phyloP scores from a whole-genome alignment of 768 basidiomycete genomes.

The Pleurotus djamor region DNA sequence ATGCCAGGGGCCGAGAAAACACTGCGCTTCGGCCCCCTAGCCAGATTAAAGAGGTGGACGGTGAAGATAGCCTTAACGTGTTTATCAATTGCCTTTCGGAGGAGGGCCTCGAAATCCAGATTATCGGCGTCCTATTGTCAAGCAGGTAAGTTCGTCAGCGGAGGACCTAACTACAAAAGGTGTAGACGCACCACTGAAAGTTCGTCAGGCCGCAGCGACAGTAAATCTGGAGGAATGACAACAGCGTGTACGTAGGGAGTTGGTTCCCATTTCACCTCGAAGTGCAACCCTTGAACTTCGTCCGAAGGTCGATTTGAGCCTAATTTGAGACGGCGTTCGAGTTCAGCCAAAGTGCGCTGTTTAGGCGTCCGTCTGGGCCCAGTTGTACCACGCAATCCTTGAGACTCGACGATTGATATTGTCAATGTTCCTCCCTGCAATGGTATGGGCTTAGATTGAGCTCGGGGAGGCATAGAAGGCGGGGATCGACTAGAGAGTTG shows the following conservation, averaged over 20 bases:
- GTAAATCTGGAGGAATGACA: slow-evolving; percentile 45
- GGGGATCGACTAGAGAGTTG: slow-evolving; percentile 30
- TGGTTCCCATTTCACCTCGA: slow-evolving; percentile 80
- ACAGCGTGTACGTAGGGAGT: slow-evolving; percentile 65
- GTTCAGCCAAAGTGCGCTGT: slow-evolving; percentile 52
- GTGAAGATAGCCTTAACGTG: slow-evolving; percentile 66
- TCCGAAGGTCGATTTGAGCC: slow-evolving; percentile 60
- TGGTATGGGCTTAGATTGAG: slow-evolving; percentile 36
- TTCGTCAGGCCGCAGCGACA: slow-evolving; percentile 34
- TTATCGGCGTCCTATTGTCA: slow-evolving; percentile 56
- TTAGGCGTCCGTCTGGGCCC: slow-evolving; percentile 54
- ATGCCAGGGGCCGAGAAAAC: slow-evolving; percentile 66
- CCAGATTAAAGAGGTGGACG: slow-evolving; percentile 54
- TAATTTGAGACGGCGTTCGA: slow-evolving; percentile 66
- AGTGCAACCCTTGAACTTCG: slow-evolving; percentile 65
- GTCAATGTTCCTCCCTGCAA: slow-evolving; percentile 70
- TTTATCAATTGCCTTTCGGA: slow-evolving; percentile 58
- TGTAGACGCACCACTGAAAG: slow-evolving; percentile 54
- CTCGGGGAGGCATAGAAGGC: slow-evolving; percentile 22
- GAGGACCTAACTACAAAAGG: not conserved
- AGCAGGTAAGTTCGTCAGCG: not conserved
- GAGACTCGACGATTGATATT: slow-evolving; percentile 64
- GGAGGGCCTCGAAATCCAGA: slow-evolving; percentile 72
- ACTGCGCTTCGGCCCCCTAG: slow-evolving; percentile 42
- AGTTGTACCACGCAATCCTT: slow-evolving; percentile 32